Evolutionary conservation across 306 rosid genomes (phyloP).

Genomic region (Neltuma alba): DNA sequence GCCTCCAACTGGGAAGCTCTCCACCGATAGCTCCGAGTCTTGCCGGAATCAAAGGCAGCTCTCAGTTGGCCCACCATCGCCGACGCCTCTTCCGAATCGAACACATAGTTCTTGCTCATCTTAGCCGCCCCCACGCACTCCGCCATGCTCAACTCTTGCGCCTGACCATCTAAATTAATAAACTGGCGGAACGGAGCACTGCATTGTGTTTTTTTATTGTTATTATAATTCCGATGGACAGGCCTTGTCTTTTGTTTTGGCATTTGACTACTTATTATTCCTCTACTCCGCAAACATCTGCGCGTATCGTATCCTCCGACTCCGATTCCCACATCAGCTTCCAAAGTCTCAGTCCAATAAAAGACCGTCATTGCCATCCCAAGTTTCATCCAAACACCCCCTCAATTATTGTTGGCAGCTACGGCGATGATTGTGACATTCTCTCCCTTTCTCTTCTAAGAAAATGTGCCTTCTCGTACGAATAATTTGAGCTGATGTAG

Average conservation of each 20-base stretch:
- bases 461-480: background rate
- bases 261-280: background rate
- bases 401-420: background rate
- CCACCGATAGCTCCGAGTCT: constrained; percentile 62
- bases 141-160: too few relatives aligned
- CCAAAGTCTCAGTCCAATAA: too few relatives aligned
- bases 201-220: background rate
- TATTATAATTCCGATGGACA: background rate
- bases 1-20: constrained; percentile 57
- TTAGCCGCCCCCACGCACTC: constrained; percentile 12
- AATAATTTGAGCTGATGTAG: background rate
- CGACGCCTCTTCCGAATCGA: constrained; percentile 48
- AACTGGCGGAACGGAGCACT: background rate
- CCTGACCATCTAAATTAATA: background rate
- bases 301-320: background rate
- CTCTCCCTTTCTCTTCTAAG: background rate
- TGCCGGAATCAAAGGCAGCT: constrained; percentile 42
- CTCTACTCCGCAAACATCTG: background rate
- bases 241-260: background rate
- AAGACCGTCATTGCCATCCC: too few relatives aligned
- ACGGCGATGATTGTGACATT: background rate
- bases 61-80: constrained; percentile 45
- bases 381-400: too few relatives aligned
- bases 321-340: too few relatives aligned
- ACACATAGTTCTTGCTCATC: constrained; percentile 4